These are phyloP conservation scores for Cyberlindnera maclurae DNA, from an alignment of 805 yeast genomes.

Conservation along the genomic window DNA sequence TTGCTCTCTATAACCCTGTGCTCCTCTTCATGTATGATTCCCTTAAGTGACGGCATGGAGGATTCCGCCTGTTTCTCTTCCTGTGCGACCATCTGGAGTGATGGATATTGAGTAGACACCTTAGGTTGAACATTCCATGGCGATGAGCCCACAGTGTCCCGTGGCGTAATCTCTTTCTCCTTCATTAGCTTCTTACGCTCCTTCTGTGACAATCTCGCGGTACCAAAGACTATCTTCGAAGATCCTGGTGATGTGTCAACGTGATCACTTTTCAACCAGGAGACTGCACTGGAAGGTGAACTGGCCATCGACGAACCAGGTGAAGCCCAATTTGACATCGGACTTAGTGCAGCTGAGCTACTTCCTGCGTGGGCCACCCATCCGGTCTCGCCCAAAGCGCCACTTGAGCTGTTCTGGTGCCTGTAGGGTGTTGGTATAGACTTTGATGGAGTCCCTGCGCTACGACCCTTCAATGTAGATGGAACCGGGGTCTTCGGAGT, in stretches of 20 bases:
- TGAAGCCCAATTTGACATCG: conserved; percentile 9
- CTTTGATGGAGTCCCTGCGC: conserved; percentile 5
- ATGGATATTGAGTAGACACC: too few relatives aligned
- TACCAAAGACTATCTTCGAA: conserved; percentile 8
- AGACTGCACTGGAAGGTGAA: not conserved
- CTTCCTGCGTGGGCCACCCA: not conserved
- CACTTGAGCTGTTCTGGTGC: not conserved
- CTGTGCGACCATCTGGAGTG: too few relatives aligned
- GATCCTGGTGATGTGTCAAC: conserved; percentile 1
- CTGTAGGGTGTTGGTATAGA: not conserved
- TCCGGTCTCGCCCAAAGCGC: not conserved
- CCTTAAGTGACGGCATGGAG: conserved; percentile 30
- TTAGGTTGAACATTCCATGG: not conserved
- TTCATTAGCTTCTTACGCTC: conserved; percentile 44
- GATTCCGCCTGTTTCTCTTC: not conserved
- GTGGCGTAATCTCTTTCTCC: not conserved
- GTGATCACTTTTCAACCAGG: not conserved
- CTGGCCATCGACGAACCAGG: not conserved
- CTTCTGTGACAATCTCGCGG: conserved; percentile 40
- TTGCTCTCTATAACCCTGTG: conserved; percentile 28
- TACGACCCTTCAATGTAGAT: not conserved
- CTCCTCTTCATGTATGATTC: conserved; percentile 42
- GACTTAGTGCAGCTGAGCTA: conserved; percentile 4
- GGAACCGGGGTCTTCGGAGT: not conserved
- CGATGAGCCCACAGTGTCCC: conserved; percentile 2